Evolutionary conservation across 805 yeast species (phyloP), one percentile per base, ranked within the genome.

Genomic region (Wickerhamiella sorbophila): DNA sequence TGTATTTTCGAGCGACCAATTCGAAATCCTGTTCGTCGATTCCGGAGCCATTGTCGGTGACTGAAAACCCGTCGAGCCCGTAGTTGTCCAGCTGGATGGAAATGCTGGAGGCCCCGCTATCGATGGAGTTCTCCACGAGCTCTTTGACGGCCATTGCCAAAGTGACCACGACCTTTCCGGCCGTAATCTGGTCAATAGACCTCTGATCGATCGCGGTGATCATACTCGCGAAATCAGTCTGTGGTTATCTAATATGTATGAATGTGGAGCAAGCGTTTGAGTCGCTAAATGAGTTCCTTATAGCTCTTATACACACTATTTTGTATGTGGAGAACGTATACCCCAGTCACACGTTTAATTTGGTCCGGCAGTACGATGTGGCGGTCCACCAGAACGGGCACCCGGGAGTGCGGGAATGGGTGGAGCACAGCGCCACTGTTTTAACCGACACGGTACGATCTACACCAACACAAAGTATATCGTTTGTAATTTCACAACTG

Each of bases 141-240:
- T 88, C 98, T 55, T 88, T 88, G 24, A 80, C 76, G 0, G 83
- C 80, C 0, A 88, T 75, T 0, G 74, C 66, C 34, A 91, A 60
- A 51, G 83, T 94, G 4, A 77, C 72, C 10, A 91, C 81, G 12
- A 91, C 97, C 58, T 91, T 98, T 0, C 95, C 95, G 0, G 96
- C 84, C 0, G 95, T 85, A 44, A 88, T 74, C 45, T 70, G 66
- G 49, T 81, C 83, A 5, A 86, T 69, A 50, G 87, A 94, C 8
- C 52, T 50, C 1, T 48, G 48, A 29, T 64, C 65, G 21, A 77
- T 72, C 4, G 65, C 64, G 27, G 53, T 51, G 45, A 64, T 63
- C 41, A 53, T 44, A 46, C 44, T 48, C 19, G 15, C 6, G 6
- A 15, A 5, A n/a, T 12, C 6, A 31, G 12, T 10, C 6, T 5